A percentile compares a stretch with the other conserved stretches of the same genome.
Conservation (phyloP, 2,329 filamentous ascomycete genomes). For the Ophiostoma triangulosporum region DNA sequence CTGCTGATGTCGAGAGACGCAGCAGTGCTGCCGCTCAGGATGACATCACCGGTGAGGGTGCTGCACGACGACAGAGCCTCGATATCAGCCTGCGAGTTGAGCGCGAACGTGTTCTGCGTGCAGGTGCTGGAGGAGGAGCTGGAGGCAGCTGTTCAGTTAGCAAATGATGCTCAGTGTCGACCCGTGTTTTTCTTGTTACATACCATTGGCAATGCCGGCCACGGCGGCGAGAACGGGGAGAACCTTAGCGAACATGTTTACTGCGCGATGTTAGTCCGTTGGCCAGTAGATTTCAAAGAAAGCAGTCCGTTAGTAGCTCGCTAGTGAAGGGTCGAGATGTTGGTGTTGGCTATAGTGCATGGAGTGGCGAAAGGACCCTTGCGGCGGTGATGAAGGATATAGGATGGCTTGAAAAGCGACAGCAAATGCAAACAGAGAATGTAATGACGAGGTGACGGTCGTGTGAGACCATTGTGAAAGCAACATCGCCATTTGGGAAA, state of each 20-base stretch:
- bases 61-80: conserved; percentile 47
- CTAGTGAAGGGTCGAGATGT: not conserved
- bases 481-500: too few species aligned
- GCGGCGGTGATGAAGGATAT: too few species aligned
- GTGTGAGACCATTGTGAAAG: too few species aligned
- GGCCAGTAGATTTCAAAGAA: not conserved
- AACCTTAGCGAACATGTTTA: conserved; percentile 31
- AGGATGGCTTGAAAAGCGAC: too few species aligned
- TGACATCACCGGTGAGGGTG: conserved; percentile 56
- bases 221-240: conserved; percentile 28
- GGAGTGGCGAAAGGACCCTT: not conserved
- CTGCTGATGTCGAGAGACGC: conserved; percentile 50
- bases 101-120: conserved; percentile 31
- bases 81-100: conserved; percentile 52
- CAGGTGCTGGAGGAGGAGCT: conserved; percentile 13
- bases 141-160: conserved; percentile 11
- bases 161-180: conserved; percentile 5
- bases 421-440: too few species aligned
- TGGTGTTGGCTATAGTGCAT: not conserved
- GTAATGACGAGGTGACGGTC: too few species aligned
- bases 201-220: conserved; percentile 26
- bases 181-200: conserved; percentile 9
- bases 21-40: conserved; percentile 42
- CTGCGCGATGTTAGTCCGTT: not conserved
- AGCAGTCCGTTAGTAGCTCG: not conserved